Base-by-base conservation (phyloP, 2,329 filamentous ascomycete species). In the Fusarium caatingaense region DNA sequence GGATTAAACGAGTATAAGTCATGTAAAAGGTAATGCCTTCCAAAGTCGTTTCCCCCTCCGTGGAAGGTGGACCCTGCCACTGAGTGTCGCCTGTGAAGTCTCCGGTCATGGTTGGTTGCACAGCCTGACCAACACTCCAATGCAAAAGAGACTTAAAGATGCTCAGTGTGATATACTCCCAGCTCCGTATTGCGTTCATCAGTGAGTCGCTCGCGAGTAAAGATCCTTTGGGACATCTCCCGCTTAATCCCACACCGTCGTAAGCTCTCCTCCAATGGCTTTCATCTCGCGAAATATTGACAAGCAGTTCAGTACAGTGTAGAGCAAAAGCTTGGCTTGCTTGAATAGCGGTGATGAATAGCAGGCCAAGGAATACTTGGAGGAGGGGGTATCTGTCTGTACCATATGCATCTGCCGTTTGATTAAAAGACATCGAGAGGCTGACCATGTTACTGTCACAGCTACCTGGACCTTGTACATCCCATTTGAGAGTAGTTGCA, bases 211-310 rank as follows among this genome's bases (percentile, higher is more conserved):
- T 51, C 8, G 21, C 32, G n/a, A 50, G 48, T 3, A 37, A 8
- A 18, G 48, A 40, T 11, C 48, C 48, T 18, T 27, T 50, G 1
- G 48, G 21, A 11, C 8, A 6, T 18, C 4, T 25, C 6, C 21
- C 23, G 3, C 8, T 37, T 13, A 10, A 20, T 3, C 16, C 30
- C 0, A 23, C 27, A n/a, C 16, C 4, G 7, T 8, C 10, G 9
- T 50, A 50, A 16, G 48, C 48, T 8, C 10, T n/a, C 32, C 32
- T 27, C 48, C 48, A 50, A 6, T n/a, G 6, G 16, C 6, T 50
- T 18, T 50, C 48, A 20, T 50, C 48, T 37, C 48, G 48, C 5
- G 48, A 50, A 5, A 50, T 50, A 4, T 50, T 50, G 3, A 40
- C 48, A 37, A 50, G 48, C 5, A 50, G 18, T 12, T 50, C 48